Conservation (phyloP, 768 basidiomycete species). For the Mycena leptocephala region DNA sequence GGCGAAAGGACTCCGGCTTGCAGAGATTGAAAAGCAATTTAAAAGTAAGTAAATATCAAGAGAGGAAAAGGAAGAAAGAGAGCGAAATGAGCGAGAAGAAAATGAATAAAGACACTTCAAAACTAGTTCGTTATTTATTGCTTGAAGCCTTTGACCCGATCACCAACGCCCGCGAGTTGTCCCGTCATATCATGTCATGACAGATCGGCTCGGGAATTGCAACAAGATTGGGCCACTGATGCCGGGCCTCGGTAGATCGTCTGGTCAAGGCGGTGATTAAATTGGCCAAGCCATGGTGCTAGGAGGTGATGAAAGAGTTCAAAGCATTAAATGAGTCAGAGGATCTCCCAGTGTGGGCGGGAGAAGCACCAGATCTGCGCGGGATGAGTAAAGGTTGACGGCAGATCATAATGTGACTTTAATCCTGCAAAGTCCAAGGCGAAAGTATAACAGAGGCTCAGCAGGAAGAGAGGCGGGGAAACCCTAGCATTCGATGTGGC, state of each 20-base stretch:
- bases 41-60: too few species aligned
- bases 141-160: background rate
- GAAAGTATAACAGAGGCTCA: background rate
- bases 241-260: too few species aligned
- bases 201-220: background rate
- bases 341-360: background rate
- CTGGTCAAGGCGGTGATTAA: background rate
- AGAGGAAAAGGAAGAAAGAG: background rate
- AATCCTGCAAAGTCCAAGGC: background rate
- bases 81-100: background rate
- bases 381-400: background rate
- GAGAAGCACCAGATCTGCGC: background rate
- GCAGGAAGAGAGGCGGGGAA: too few species aligned
- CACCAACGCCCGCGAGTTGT: background rate
- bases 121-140: background rate
- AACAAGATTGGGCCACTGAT: background rate
- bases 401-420: background rate
- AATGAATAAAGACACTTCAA: background rate
- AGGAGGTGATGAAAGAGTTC: background rate
- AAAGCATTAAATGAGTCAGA: background rate
- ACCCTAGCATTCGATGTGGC: too few species aligned
- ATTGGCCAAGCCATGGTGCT: background rate
- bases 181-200: too few species aligned
- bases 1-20: too few species aligned
- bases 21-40: too few species aligned